phyloP scores from a whole-genome alignment of 495 filamentous ascomycete species.

The Aspergillus carlsbadensis region DNA sequence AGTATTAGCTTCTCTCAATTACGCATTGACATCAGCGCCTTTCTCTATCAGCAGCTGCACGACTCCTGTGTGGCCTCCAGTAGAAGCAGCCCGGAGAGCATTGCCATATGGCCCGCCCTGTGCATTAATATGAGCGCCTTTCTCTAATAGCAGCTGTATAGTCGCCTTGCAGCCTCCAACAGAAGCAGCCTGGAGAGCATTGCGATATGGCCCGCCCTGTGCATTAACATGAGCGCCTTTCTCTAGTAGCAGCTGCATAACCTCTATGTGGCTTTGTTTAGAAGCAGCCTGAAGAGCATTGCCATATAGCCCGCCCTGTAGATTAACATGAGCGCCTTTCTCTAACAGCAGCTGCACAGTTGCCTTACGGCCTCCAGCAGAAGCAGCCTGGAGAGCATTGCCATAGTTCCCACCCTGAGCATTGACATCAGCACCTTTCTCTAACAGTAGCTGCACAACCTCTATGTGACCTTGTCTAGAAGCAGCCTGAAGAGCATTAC shows the following conservation, averaged over 20 bases:
- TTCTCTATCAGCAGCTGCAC: conserved; percentile 22
- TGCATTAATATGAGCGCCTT: conserved; percentile 9
- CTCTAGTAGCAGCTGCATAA: conserved; percentile 21
- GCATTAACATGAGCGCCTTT: conserved; percentile 16
- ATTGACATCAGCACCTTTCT: conserved; percentile 21
- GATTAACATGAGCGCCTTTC: conserved; percentile 21
- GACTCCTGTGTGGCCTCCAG: conserved; percentile 12
- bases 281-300: too few relatives aligned
- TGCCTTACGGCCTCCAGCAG: conserved; percentile 8
- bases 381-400: conserved; percentile 21
- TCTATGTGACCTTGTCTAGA: conserved; percentile 12
- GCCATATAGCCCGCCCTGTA: too few relatives aligned
- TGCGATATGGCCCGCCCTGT: conserved; percentile 13
- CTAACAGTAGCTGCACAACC: conserved; percentile 20
- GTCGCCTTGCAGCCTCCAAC: conserved; percentile 12
- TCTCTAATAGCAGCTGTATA: conserved; percentile 19
- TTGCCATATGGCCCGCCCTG: conserved; percentile 11
- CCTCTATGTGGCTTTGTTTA: too few relatives aligned
- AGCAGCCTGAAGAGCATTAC: conserved; percentile 23
- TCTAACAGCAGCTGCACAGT: conserved; percentile 22
- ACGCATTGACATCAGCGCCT: conserved; percentile 9
- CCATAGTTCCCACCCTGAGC: conserved; percentile 9
- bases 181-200: conserved; percentile 22
- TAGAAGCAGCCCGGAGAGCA: conserved; percentile 19
- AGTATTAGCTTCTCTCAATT: conserved; percentile 25